Evolutionary conservation across 371 early-diverging fungal genomes (phyloP), one percentile per base, ranked within the genome.

Genomic region (Synchytrium microbalum): DNA sequence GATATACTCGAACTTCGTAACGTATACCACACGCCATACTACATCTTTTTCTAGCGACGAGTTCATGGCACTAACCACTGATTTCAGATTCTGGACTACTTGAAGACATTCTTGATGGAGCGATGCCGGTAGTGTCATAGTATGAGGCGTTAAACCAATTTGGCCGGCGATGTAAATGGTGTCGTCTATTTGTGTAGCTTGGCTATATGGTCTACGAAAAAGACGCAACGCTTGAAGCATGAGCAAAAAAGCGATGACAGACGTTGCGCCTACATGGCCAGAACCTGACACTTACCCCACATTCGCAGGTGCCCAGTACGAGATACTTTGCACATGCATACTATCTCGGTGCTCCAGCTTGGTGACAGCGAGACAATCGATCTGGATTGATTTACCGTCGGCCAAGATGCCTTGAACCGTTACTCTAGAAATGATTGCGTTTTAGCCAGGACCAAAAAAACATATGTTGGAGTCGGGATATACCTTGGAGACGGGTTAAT

Each of bases 221-320:
- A 38, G 5, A n/a, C n/a, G n/a, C n/a, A n/a, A n/a, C n/a, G n/a
- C n/a, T n/a, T n/a, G n/a, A 19, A 38, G 46, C 46, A 19, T 38
- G 46, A 38, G 46, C 10, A 38, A 57, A 30, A 64, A 59, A 2
- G 46, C 28, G n/a, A n/a, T n/a, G n/a, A n/a, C n/a, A n/a, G n/a
- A n/a, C n/a, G n/a, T 16, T n/a, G 26, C 24, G 54, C 58, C 13
- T 54, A 0, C 46, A 16, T 14, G 28, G 27, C 16, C 0, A 14
- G 30, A 67, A 65, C 5, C 26, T 56, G 3, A 3, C 29, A 53
- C 60, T 57, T 57, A 74, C 74, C 90, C 90, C 62, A 90, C 88
- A 67, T 90, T 90, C 52, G 90, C 88, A 16, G 89, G 87, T 75
- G 91, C 91, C 91, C 91, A 91, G 70, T 91, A 91, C 2, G 89